phyloP scores from a whole-genome alignment of 305 asterid species.

The Fraxinus albicans region DNA sequence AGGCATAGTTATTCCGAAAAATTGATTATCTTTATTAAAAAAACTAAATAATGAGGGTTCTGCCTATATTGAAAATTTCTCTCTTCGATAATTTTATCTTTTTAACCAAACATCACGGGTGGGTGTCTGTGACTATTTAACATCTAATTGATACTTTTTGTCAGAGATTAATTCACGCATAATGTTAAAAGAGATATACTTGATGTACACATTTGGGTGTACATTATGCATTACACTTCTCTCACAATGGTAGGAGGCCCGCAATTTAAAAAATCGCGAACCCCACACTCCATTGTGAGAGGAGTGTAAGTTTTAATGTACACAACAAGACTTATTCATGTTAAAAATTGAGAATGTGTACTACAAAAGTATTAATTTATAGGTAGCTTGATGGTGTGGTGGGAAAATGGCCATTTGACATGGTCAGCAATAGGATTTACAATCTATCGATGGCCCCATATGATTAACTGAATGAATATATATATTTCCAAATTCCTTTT shows the following conservation, averaged over 20 bases:
- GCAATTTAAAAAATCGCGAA: no score
- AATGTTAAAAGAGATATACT: no score
- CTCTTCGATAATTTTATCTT: not conserved
- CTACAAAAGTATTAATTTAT: not conserved
- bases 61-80: no score
- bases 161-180: not conserved
- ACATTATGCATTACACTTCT: no score
- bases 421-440: conserved; percentile 5
- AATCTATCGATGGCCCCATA: not conserved
- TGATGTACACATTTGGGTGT: no score
- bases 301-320: no score
- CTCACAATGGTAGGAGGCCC: no score
- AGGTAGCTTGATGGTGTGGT: not conserved
- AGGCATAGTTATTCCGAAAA: not conserved
- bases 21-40: not conserved
- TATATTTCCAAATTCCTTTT: not conserved
- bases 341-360: not conserved
- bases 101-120: not conserved
- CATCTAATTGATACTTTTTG: not conserved
- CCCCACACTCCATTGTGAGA: no score
- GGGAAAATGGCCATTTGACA: not conserved
- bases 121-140: no score
- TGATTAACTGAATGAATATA: not conserved
- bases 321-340: no score
- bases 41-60: no score